These are phyloP conservation scores for Orbilia javanica DNA, from an alignment of 2,329 filamentous ascomycete species.

Conservation along the genomic window DNA sequence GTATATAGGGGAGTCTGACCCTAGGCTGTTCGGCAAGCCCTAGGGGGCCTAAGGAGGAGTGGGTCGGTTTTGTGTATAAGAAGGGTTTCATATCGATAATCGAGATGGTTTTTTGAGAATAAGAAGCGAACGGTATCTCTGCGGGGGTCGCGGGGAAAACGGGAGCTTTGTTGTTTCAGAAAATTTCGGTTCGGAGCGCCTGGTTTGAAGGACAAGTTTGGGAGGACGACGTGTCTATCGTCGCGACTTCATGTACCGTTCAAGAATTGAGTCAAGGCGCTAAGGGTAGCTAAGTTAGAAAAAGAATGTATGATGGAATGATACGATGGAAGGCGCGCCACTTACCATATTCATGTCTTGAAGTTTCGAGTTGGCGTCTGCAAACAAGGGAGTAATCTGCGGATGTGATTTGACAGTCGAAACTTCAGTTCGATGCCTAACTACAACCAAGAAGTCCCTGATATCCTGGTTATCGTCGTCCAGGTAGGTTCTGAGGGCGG, in stretches of 20 bases:
- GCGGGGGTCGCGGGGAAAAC: slow-evolving; percentile 2
- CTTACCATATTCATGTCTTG: slow-evolving; percentile 84
- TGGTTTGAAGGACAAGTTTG: not conserved
- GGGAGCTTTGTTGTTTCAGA: not conserved
- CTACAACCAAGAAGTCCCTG: slow-evolving; percentile 87
- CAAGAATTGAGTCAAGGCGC: slow-evolving; percentile 56
- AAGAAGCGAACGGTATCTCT: slow-evolving; percentile 1
- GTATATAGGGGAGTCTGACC: slow-evolving; percentile 20
- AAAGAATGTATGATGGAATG: not conserved
- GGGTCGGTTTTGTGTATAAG: not conserved
- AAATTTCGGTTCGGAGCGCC: slow-evolving; percentile 3
- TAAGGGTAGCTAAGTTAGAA: slow-evolving; percentile 23
- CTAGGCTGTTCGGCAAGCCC: not conserved
- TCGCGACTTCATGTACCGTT: slow-evolving; percentile 56
- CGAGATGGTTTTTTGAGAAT: slow-evolving; percentile 1
- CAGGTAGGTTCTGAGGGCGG: slow-evolving; percentile 86
- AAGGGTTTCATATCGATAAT: not conserved
- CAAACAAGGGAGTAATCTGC: slow-evolving; percentile 82
- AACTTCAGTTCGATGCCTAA: slow-evolving; percentile 90
- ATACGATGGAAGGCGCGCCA: not conserved
- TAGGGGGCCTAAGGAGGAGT: not conserved
- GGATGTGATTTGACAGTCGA: slow-evolving; percentile 86
- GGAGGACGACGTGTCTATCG: slow-evolving; percentile 37
- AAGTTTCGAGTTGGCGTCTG: slow-evolving; percentile 85
- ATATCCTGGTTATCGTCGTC: slow-evolving; percentile 87